These are phyloP conservation scores for Hypericum perforatum DNA, from an alignment of 345 rosid species.

Conservation along the genomic window DNA sequence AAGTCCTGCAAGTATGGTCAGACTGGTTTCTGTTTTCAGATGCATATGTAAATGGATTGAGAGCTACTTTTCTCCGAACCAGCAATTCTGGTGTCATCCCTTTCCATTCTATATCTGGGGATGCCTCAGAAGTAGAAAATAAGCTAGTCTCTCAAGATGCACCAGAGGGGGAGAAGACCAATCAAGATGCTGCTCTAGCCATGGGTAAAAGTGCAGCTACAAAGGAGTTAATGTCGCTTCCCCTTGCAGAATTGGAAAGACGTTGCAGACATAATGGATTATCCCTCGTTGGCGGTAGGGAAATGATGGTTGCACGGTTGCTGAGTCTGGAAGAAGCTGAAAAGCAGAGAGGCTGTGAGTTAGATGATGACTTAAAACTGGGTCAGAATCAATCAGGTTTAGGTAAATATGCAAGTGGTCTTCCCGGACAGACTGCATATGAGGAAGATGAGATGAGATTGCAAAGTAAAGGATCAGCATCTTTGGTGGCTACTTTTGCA, in stretches of 20 bases:
- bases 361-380: conserved; percentile 61
- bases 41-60: conserved; percentile 88
- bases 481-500: conserved; percentile 32
- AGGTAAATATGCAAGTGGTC: conserved; percentile 33
- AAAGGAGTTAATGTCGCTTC: conserved; percentile 82
- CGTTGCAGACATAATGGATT: conserved; percentile 97
- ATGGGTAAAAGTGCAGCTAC: conserved; percentile 92
- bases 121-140: conserved; percentile 75
- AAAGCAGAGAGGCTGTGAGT: conserved; percentile 74
- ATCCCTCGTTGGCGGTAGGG: conserved; percentile 97
- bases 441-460: conserved; percentile 38
- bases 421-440: conserved; percentile 36
- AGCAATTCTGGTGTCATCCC: conserved; percentile 74
- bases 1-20: conserved; percentile 97
- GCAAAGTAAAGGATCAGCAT: conserved; percentile 28
- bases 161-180: conserved; percentile 34
- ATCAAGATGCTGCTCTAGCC: conserved; percentile 89
- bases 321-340: conserved; percentile 94
- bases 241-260: conserved; percentile 84
- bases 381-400: conserved; percentile 44
- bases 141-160: conserved; percentile 37
- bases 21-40: conserved; percentile 99
- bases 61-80: conserved; percentile 88
- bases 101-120: conserved; percentile 83
- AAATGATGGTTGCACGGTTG: conserved; percentile 84